Evolutionary conservation across 768 basidiomycete genomes (phyloP), one percentile per base, ranked within the genome.

Genomic region (Mycena filopes): DNA sequence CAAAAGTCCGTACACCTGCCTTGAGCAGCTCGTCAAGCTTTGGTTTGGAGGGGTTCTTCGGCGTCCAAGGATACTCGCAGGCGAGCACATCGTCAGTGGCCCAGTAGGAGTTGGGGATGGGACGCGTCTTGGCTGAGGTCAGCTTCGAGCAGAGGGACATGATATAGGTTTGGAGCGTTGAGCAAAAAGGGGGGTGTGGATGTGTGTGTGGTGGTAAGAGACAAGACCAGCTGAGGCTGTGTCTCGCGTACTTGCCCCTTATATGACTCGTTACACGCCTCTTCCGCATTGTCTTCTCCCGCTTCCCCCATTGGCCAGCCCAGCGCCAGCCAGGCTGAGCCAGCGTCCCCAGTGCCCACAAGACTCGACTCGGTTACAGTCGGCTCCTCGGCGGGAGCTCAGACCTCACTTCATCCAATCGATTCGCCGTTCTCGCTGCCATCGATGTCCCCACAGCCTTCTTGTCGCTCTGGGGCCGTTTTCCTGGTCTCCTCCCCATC

Each of bases 61-160:
- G 90, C 20, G 86, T 79, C 87, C 89, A 94, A 1, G 92, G 92
- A 75, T 93, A 93, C 72, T 94, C 92, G 84, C 91, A 93, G 0
- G 92, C 92, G 57, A 93, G 82, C 38, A 94, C 84, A 13, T 82
- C 77, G 0, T 88, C 83, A 0, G 91, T 92, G 0, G 91, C 92
- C 92, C 92, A 94, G 79, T 93, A 93, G 0, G 89, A 91, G 77
- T 94, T 94, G n/a, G 90, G 90, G 72, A 93, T 88, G 29, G 92
- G 92, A 1, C 89, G 70, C 21, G 36, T 36, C 36, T 36, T 36
- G 36, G 36, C 36, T 36, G 59, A 49, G 47, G 38, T 55, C 36
- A 66, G 53, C 50, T 51, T 57, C 40, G 48, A 42, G 64, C 43
- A 60, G 13, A 55, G 33, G 15, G 55, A 46, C 57, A 60, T 67